Evolutionary conservation across 2,329 filamentous ascomycete species (phyloP).

Genomic region (Myriosclerotinia duriaeana): DNA sequence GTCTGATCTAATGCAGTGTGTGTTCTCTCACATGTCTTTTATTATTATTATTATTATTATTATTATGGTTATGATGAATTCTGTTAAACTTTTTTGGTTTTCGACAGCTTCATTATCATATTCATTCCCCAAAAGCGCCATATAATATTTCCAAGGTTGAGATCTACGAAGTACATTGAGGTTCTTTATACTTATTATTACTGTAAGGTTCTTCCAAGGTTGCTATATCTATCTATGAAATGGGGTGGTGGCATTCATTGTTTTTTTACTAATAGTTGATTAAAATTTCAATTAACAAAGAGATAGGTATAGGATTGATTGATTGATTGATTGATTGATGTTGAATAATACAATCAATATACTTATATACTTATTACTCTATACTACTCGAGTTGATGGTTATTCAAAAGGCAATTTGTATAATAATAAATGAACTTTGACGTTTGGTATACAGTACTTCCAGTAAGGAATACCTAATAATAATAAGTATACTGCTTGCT

Average conservation of each 20-base stretch:
- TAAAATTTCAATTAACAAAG: too few species aligned
- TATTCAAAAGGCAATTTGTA: too few species aligned
- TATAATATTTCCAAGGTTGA: conserved; percentile 15
- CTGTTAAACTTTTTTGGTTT: conserved; percentile 16
- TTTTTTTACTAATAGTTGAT: not conserved
- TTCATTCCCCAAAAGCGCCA: conserved; percentile 16
- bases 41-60: conserved; percentile 17
- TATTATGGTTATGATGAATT: conserved; percentile 7
- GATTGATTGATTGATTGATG: not conserved
- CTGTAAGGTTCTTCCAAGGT: not conserved
- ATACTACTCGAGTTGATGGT: too few species aligned
- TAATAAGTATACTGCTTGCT: too few species aligned
- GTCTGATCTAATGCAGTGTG: conserved; percentile 37
- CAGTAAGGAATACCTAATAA: too few species aligned
- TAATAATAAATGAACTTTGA: too few species aligned
- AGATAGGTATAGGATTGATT: too few species aligned
- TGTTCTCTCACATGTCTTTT: conserved; percentile 33
- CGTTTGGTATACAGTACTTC: too few species aligned
- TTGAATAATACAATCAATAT: too few species aligned
- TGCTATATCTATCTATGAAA: not conserved
- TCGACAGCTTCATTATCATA: conserved; percentile 16
- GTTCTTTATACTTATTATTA: conserved; percentile 2
- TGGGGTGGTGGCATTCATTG: not conserved
- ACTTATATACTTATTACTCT: too few species aligned
- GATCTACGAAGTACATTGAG: conserved; percentile 17